phyloP scores from a whole-genome alignment of 108 stramenopile genomes.

The Discostella stelligeroides region DNA sequence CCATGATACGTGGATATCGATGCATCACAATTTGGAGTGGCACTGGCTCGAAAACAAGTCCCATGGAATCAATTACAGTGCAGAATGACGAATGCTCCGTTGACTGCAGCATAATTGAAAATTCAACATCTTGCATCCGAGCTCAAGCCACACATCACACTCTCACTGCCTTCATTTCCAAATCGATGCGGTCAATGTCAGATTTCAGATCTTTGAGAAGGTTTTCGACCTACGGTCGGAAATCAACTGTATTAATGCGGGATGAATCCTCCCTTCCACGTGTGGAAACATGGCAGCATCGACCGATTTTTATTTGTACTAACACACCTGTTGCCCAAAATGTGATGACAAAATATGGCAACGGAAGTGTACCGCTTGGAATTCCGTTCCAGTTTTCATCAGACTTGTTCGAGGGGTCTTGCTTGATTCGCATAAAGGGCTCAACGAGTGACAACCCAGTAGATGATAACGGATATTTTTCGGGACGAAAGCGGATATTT shows the following conservation, averaged over 20 bases:
- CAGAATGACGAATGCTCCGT: not conserved
- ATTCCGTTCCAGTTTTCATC: constrained; percentile 56
- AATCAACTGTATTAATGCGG: constrained; percentile 19
- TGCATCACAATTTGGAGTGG: constrained; percentile 18
- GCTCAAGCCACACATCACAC: not conserved
- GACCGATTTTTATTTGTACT: constrained; percentile 50
- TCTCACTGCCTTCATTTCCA: constrained; percentile 1
- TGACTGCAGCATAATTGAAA: not conserved
- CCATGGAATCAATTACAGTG: constrained; percentile 6
- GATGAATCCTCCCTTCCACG: constrained; percentile 35
- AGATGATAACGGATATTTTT: constrained; percentile 58
- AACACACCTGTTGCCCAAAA: constrained; percentile 34
- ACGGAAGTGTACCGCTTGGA: constrained; percentile 34
- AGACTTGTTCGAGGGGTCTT: constrained; percentile 57
- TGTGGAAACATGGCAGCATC: constrained; percentile 45
- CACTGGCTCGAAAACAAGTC: constrained; percentile 9
- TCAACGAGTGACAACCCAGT: constrained; percentile 36
- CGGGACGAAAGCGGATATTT: constrained; percentile 55
- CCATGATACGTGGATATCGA: constrained; percentile 9
- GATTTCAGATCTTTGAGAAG: not conserved
- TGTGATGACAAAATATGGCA: constrained; percentile 31
- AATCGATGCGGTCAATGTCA: not conserved
- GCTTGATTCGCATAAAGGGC: constrained; percentile 52
- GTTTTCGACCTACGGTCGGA: constrained; percentile 1
- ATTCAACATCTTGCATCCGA: not conserved